Conservation (phyloP, 805 yeast genomes). For the Wickerhamiella australiensis region DNA sequence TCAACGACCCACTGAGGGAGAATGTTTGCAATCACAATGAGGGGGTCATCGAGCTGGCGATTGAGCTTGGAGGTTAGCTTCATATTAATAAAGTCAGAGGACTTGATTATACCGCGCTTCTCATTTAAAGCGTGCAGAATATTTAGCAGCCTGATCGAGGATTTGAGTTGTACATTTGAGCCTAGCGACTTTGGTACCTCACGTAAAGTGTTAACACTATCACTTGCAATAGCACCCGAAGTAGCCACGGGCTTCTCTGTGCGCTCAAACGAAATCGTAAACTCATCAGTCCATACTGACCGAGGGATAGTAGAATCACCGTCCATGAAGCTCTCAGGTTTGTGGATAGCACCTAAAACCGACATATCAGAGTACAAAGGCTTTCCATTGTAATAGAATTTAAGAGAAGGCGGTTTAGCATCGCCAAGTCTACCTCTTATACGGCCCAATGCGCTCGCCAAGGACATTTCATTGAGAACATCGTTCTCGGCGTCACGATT, state of each 20-base stretch:
- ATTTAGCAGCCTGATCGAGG: conserved; percentile 4
- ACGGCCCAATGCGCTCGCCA: conserved; percentile 10
- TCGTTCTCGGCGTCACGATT: conserved; percentile 12
- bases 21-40: conserved; percentile 74
- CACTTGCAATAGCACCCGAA: neutral
- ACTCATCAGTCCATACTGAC: conserved; percentile 45
- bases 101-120: conserved; percentile 12
- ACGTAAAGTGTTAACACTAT: neutral
- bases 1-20: conserved; percentile 76
- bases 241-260: neutral
- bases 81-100: conserved; percentile 48
- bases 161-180: neutral
- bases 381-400: conserved; percentile 10
- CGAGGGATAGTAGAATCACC: conserved; percentile 13
- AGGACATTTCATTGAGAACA: conserved; percentile 13
- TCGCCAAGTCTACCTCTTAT: neutral
- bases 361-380: conserved; percentile 13
- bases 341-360: conserved; percentile 13
- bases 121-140: conserved; percentile 4
- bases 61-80: conserved; percentile 77
- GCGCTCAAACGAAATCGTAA: conserved; percentile 40
- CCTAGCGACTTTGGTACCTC: conserved; percentile 12
- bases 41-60: conserved; percentile 78
- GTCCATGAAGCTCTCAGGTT: neutral
- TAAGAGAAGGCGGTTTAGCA: neutral